Base-by-base conservation (phyloP, 1,139 yeast genomes). In the Pichia sp. region DNA sequence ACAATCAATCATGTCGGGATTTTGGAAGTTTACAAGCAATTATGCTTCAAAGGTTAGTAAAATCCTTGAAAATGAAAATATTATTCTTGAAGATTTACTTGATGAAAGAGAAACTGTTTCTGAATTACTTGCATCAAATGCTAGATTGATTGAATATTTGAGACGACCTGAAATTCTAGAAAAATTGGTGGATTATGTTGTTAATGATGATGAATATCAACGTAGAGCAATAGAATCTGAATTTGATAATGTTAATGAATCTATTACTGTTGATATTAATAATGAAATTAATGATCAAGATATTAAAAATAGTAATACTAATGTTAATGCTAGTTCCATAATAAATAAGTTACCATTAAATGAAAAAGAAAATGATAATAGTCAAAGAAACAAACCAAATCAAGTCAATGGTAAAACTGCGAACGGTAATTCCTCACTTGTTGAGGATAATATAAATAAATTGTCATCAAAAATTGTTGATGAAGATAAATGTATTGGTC, bases 21-120 rank as follows among this genome's bases (percentile, higher is more conserved):
- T 89, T 65, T 90, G 97, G 97, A 83, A 87, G 64, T 85, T 87
- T 65, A 87, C 90, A 46, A 85, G 82, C 63, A 92, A 87, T 52
- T 85, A 85, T 63, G 78, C 89, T 42, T 78, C 87, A 42, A 77
- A 81, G 40, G 80, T 90, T 47, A 80, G 87, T 52, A 80, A 82
- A 45, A 71, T 90, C 39, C 73, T 92, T 52, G 86, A 83, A 55
- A 71, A 71, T 52, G 73, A 76, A 41, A 71, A 71, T 51, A 67
- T 66, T 52, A 60, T 81, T 6, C 68, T 90, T 48, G 72, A 77
- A 48, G 87, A 85, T 54, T 66, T 90, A 33, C 69, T 90, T 52
- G 96, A 89, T 58, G 96, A 90, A 59, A 86, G 80, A 52, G 97
- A 89, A 55, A 69, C 92, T 43, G 71, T 89, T 31, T 95, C 90